Evolutionary conservation across 2,329 filamentous ascomycete species (phyloP), one percentile per base, ranked within the genome.

Genomic region (Acarospora socialis): DNA sequence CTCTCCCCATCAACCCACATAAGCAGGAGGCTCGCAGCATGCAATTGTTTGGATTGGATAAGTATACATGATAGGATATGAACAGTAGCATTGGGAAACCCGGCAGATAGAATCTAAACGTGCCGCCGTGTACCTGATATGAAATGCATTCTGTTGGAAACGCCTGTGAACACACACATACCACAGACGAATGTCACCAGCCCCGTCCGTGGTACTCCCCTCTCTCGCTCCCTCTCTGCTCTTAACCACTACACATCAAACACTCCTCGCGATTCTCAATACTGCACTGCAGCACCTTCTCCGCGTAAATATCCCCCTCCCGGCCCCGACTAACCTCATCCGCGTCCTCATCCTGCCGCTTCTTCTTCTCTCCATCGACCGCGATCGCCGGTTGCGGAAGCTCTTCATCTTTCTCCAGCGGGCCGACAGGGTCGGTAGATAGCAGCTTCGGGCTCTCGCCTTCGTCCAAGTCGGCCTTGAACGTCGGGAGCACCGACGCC

Each of bases 211-310:
- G 8, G 7, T 30, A 21, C n/a, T n/a, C n/a, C n/a, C n/a, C n/a
- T n/a, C n/a, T n/a, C n/a, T n/a, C n/a, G n/a, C n/a, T 21, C 8
- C 13, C 18, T 8, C 10, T 7, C 7, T 18, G 15, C n/a, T n/a
- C 22, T 57, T 70, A 95, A 65, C 86, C 87, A 60, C 82, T 92
- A 75, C 90, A 98, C 90, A 98, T 95, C 43, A 93, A 55, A 55
- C 90, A 98, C 28, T 78, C 69, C 55, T 98, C 90, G 46, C 79
- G 83, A 65, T 95, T 94, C 54, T 95, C 86, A 56, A 98, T 95
- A 61, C 86, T 94, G 67, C 90, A 98, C 48, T 77, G 73, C 53
- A 98, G 65, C 10, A 81, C 86, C 36, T 86, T 82, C 46, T 95
- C 81, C 1, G 87, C 87, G 58, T 93, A 98, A 46, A 98, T 98